Base-by-base conservation (phyloP, 202 grass and related monocot genomes). In the Zizania palustris region DNA sequence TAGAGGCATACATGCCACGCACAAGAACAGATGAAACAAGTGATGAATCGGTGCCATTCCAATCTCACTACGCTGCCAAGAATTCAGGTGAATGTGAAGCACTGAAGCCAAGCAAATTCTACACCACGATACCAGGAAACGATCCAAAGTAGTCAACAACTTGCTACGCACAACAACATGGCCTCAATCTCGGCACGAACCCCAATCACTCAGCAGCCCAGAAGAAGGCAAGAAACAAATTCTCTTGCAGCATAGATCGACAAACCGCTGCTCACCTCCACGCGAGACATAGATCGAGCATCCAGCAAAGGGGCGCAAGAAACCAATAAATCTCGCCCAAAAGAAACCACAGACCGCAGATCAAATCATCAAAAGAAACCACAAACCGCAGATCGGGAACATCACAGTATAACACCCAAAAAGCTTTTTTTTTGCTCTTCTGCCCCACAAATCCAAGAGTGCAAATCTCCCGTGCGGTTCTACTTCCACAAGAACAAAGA, bases 11-110 rank as follows among this genome's bases (percentile, higher is more conserved):
- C 5, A 13, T 65, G 63, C 6, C 20, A 65, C 8, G 36, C 69
- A 65, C 11, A 49, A 16, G 37, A 22, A 43, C 45, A 82, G 15
- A 54, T 80, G 77, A 66, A 66, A 11, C 36, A 55, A 3, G 0
- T 3, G 6, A 54, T 54, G 50, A 19, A 65, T 11, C 41, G 61
- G 10, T 46, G 39, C 39, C 70, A 74, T 57, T 21, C 79, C 60
- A 35, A 38, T 49, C 46, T 60, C 60, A 65, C 38, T 14, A 34
- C 10, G 40, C 7, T 33, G 35, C 49, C 7, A 34, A 13, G 5
- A 69, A 40, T 41, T 41, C 7, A 70, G 28, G 41, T 28, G 60
- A n/a, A 5, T 2, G 4, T 22, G n/a, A 67, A n/a, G n/a, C n/a
- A n/a, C n/a, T n/a, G n/a, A n/a, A 49, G 14, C 46, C 7, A 49